These are phyloP conservation scores for Sarocladium kiliense DNA, from an alignment of 2,329 filamentous ascomycete genomes.

Conservation along the genomic window DNA sequence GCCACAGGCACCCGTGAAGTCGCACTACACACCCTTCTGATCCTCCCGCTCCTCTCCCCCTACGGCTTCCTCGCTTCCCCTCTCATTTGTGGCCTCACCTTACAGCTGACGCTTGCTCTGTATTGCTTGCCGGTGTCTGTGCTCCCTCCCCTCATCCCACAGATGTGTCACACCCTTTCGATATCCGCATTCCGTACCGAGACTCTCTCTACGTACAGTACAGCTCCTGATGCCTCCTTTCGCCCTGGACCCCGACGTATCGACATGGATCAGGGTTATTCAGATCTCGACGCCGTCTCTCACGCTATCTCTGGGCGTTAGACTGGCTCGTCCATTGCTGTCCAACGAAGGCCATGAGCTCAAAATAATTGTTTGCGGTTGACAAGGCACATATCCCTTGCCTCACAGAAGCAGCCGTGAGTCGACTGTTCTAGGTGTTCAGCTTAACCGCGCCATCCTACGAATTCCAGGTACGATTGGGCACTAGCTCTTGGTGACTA, in stretches of 20 bases:
- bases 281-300: background rate
- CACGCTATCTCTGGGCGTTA: background rate
- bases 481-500: constrained; percentile 1
- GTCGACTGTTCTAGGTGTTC: background rate
- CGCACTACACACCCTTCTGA: background rate
- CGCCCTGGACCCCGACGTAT: constrained; percentile 2
- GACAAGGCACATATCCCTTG: background rate
- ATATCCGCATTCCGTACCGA: background rate
- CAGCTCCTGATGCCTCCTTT: background rate
- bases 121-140: background rate
- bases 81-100: background rate
- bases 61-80: background rate
- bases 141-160: background rate
- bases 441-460: background rate
- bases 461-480: background rate
- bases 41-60: background rate
- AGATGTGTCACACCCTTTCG: background rate
- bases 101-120: background rate
- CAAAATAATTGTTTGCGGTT: background rate
- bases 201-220: too few species aligned
- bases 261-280: constrained; percentile 7
- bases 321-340: background rate
- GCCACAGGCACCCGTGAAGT: background rate
- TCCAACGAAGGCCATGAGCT: background rate
- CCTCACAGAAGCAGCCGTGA: background rate